Evolutionary conservation across 768 basidiomycete species (phyloP), one percentile per base, ranked within the genome.

Genomic region (Lactarius trivialis): DNA sequence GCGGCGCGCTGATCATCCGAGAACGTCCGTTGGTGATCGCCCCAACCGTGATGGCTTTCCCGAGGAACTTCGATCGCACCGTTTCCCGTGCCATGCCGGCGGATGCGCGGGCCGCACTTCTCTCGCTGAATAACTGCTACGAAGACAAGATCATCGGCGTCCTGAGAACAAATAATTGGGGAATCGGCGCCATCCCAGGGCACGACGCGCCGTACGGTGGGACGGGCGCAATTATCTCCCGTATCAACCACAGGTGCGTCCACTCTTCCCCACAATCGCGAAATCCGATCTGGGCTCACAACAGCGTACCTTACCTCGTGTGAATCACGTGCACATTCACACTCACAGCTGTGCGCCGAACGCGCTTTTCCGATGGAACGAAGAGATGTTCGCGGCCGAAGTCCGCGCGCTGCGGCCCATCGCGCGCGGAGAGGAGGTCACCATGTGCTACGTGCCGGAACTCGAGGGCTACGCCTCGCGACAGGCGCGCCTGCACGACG

Each of bases 1-100:
- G 56, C 3, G 73, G 73, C 53, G 75, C 75, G 8, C 61, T 75
- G 15, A 73, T 79, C 51, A 62, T 76, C 14, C 67, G 64, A n/a
- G 77, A 79, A 53, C 74, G 77, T 4, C 76, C 76, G 1, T 67
- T 78, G 43, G 64, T 78, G 21, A 64, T 77, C 8, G 41, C 57
- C 17, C 71, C 71, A 7, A 58, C 43, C 30, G 55, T 54, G 6
- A 60, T 64, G 59, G 54, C 59, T 1, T 50, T 60, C 15, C 54
- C 59, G 7, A 36, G 59, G 12, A 57, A 51, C 36, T 60, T 55
- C 39, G 58, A 54, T 30, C 54, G 55, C 52, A 36, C 32, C 1
- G 33, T 58, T 26, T 41, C 45, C 19, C 64, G 28, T 11, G 55
- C 64, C 12, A 63, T 56, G 56, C 49, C 61, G 4, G 32, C 61